Conservation (phyloP, 352 stramenopile genomes). For the Elongisporangium senticosum region DNA sequence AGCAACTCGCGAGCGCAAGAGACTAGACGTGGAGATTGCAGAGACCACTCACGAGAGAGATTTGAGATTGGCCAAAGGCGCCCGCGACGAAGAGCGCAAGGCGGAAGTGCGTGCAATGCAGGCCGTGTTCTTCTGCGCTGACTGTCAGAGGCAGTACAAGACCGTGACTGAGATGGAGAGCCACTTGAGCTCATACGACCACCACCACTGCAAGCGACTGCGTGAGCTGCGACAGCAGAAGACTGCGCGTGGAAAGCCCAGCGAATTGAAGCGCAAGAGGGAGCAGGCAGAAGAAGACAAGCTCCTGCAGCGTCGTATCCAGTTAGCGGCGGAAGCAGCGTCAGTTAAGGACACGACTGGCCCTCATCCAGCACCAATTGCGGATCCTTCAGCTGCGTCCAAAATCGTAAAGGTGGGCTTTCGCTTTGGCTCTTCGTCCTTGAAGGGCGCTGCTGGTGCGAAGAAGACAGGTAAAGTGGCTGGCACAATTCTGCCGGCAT, state of each 20-base stretch:
- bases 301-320: too few species aligned
- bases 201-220: constrained; percentile 60
- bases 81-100: constrained; percentile 18
- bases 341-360: too few species aligned
- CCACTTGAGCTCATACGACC: constrained; percentile 70
- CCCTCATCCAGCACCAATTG: too few species aligned
- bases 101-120: constrained; percentile 36
- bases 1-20: constrained; percentile 45
- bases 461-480: too few species aligned
- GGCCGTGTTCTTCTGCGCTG: constrained; percentile 44
- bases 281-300: too few species aligned
- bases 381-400: too few species aligned
- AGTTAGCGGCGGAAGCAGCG: too few species aligned
- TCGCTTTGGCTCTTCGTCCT: too few species aligned
- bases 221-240: constrained; percentile 30
- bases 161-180: constrained; percentile 67
- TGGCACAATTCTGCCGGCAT: too few species aligned
- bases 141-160: constrained; percentile 69
- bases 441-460: too few species aligned
- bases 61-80: constrained; percentile 20
- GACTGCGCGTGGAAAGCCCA: background rate
- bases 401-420: too few species aligned
- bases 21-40: constrained; percentile 36
- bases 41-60: constrained; percentile 35
- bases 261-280: too few species aligned